Conservation (phyloP, 495 filamentous ascomycete species). For the Hypomontagnella monticulosa region DNA sequence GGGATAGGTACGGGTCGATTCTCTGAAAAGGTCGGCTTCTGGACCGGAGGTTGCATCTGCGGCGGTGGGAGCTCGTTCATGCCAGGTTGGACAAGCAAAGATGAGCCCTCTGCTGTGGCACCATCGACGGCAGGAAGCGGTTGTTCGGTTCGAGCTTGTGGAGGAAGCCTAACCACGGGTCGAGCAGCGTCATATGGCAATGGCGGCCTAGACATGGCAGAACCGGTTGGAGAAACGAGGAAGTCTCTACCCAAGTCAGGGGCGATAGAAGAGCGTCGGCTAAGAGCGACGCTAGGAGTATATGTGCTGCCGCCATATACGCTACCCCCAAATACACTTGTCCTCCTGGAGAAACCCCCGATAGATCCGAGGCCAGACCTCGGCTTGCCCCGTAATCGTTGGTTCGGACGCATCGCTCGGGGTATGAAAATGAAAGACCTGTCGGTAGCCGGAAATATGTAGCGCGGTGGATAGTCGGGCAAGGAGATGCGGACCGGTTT, state of each 20-base stretch:
- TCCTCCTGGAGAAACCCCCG: conserved; percentile 74
- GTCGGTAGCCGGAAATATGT: conserved; percentile 89
- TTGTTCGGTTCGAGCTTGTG: conserved; percentile 59
- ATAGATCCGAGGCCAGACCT: conserved; percentile 71
- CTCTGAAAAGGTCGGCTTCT: conserved; percentile 81
- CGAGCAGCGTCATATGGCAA: conserved; percentile 68
- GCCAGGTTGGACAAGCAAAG: conserved; percentile 45
- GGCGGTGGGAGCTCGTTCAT: conserved; percentile 62
- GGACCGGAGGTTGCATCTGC: conserved; percentile 68
- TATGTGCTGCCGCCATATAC: conserved; percentile 85
- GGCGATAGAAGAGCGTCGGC: conserved; percentile 88
- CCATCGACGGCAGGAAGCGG: conserved; percentile 43
- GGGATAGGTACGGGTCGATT: conserved; percentile 78
- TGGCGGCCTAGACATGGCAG: conserved; percentile 73
- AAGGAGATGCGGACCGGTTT: conserved; percentile 96
- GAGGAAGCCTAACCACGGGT: conserved; percentile 88
- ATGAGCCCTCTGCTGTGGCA: conserved; percentile 25
- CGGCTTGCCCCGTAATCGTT: conserved; percentile 77
- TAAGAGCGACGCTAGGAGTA: conserved; percentile 90
- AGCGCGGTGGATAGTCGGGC: conserved; percentile 77
- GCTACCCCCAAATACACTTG: conserved; percentile 76
- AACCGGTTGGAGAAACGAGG: conserved; percentile 79
- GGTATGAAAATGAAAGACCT: conserved; percentile 99
- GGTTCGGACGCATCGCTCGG: conserved; percentile 89
- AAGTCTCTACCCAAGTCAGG: conserved; percentile 76